phyloP scores from a whole-genome alignment of 106 monocot species.

The Dendrobium catenatum region DNA sequence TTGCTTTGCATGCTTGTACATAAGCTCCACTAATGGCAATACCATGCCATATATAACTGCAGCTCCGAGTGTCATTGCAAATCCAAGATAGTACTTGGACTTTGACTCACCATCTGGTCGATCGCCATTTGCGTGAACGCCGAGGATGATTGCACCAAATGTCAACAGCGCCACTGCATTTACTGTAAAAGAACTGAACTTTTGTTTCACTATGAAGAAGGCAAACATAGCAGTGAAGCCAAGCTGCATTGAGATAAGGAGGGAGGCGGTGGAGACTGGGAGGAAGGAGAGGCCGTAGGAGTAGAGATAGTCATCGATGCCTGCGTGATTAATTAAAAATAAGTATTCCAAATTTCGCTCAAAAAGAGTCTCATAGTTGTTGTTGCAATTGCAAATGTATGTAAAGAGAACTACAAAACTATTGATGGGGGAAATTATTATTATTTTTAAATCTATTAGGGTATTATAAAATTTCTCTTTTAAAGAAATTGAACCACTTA shows the following conservation, averaged over 20 bases:
- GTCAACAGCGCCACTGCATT: slow-evolving; percentile 22
- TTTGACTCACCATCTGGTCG: slow-evolving; percentile 11
- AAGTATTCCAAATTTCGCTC: too few relatives aligned
- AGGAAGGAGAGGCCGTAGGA: slow-evolving; percentile 21
- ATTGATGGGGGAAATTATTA: too few relatives aligned
- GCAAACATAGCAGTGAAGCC: slow-evolving; percentile 23
- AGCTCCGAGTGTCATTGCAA: slow-evolving; percentile 14
- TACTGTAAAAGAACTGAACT: slow-evolving; percentile 17
- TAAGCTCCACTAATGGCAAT: slow-evolving; percentile 22
- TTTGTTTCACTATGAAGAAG: slow-evolving; percentile 18
- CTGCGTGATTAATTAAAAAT: background rate
- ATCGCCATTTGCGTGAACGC: slow-evolving; percentile 7
- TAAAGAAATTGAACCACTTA: too few relatives aligned
- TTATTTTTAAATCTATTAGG: too few relatives aligned
- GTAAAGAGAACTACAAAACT: too few relatives aligned
- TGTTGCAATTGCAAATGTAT: too few relatives aligned
- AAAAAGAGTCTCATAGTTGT: too few relatives aligned
- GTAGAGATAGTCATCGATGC: slow-evolving; percentile 16
- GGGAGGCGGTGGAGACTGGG: slow-evolving; percentile 22
- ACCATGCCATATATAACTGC: slow-evolving; percentile 13
- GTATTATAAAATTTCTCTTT: too few relatives aligned
- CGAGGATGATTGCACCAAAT: slow-evolving; percentile 23
- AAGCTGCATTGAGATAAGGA: slow-evolving; percentile 17
- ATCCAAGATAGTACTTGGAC: slow-evolving; percentile 15
- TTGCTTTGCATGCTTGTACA: slow-evolving; percentile 9